Conservation (phyloP, 2,329 filamentous ascomycete species). For the Alternaria novae-zelandiae region DNA sequence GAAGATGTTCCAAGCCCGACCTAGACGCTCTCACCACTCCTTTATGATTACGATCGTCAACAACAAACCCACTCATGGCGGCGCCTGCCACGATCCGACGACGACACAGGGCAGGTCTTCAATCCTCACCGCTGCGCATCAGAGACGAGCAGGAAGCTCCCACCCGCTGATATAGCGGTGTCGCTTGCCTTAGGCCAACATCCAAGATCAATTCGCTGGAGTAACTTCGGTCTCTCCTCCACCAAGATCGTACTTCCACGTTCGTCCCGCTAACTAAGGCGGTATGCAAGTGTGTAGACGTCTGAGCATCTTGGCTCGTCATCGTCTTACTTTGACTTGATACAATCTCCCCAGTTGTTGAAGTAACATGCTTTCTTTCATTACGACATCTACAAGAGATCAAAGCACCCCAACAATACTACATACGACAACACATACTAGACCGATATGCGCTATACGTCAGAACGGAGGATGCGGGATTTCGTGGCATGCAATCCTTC, state of each 20-base stretch:
- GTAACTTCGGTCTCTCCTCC: background rate
- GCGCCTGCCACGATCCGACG: background rate
- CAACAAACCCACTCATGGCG: background rate
- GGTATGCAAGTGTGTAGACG: background rate
- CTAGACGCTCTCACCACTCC: background rate
- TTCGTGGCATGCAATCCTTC: background rate
- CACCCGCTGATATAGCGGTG: background rate
- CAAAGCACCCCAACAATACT: fast-evolving
- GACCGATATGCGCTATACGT: background rate
- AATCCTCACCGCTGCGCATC: background rate
- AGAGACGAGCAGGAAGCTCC: background rate
- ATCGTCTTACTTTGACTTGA: background rate
- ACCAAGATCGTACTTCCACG: background rate
- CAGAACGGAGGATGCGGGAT: background rate
- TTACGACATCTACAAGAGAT: background rate
- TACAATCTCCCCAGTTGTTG: background rate
- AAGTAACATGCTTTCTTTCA: background rate
- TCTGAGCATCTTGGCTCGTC: background rate
- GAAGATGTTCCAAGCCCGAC: background rate
- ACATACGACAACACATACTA: background rate
- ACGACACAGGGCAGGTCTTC: background rate
- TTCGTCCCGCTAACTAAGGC: background rate
- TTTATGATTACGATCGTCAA: background rate
- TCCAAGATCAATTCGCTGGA: background rate
- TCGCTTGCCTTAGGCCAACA: background rate